phyloP scores from a whole-genome alignment of 148 eudicot species.

The Amaranthus palmeri region DNA sequence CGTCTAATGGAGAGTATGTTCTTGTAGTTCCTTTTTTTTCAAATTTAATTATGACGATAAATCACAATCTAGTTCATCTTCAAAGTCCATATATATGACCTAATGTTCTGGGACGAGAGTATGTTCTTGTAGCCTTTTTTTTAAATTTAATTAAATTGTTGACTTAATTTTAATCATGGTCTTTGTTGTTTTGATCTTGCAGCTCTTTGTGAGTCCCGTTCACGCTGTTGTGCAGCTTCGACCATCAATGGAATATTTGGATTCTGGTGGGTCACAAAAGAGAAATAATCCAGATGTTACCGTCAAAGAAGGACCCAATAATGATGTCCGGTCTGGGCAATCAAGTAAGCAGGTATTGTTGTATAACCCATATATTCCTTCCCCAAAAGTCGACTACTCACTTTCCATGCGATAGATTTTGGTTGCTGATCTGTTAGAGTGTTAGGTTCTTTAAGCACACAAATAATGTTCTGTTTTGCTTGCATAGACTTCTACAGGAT shows the following conservation, averaged over 20 bases:
- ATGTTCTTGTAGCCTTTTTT: neutral
- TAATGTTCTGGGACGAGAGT: neutral
- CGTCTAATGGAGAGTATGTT: neutral
- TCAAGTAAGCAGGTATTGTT: conserved; percentile 49
- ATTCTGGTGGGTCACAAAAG: conserved; percentile 36
- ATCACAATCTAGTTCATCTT: neutral
- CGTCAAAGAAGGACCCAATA: conserved; percentile 36
- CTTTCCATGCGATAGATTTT: neutral
- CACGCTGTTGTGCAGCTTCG: conserved; percentile 81
- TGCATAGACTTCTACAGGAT: neutral
- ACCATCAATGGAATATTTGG: conserved; percentile 62
- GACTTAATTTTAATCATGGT: neutral
- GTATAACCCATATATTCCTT: neutral
- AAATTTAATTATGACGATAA: neutral
- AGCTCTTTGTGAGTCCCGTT: conserved; percentile 84
- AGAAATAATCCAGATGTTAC: conserved; percentile 29
- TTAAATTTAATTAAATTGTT: neutral
- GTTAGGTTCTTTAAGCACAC: neutral
- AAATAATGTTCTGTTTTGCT: neutral
- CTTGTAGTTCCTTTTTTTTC: neutral
- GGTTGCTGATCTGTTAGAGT: neutral
- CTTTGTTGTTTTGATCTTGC: conserved; percentile 34
- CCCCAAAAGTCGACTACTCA: too few relatives aligned
- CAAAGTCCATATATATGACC: neutral
- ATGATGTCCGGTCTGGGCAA: conserved; percentile 36